Evolutionary conservation across 2,329 filamentous ascomycete species (phyloP), one percentile per base, ranked within the genome.

Genomic region (Penicillium sp.): DNA sequence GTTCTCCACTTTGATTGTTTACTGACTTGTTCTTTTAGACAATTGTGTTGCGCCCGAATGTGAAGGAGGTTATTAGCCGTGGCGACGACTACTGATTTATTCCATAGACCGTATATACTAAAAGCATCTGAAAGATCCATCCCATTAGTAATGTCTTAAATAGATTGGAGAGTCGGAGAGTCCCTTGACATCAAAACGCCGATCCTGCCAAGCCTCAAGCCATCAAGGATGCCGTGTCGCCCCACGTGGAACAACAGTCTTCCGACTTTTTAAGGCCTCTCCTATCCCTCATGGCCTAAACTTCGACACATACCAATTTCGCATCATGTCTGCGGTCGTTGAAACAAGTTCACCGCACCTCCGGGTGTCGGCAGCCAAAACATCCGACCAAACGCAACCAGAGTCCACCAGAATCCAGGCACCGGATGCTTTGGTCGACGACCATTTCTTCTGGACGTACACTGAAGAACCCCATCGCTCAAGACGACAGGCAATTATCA

Each of bases 401-500:
- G 44, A 53, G 17, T 56, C 62, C 13, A 39, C 55, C 40, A 60
- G 61, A 59, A 59, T 61, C 43, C 51, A 64, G 41, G 64, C 67
- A 44, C 64, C 67, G 31, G 59, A 64, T 39, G 47, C 56, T 29
- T 57, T 63, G 4, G 63, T 67, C 7, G 71, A 72, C 15, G 72
- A 83, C 55, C 78, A 83, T 68, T 97, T 97, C 77, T 95, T 95
- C 75, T 97, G 94, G 93, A 95, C 93, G 35, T 97, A 98, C 68
- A 96, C 93, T 9, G 93, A 98, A 70, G 93, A 98, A 72, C 93
- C 93, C 54, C 93, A 98, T 72, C 82, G 89, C 60, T 93, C 91
- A 29, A 79, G 93, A 60, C 81, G 93, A 50, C 81, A 91, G 61
- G 88, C 89, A 54, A 98, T 98, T 63, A 97, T 98, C 72, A 97